These are phyloP conservation scores for Gaeumannomyces sp. DNA, from an alignment of 2,329 filamentous ascomycete species.

Conservation along the genomic window DNA sequence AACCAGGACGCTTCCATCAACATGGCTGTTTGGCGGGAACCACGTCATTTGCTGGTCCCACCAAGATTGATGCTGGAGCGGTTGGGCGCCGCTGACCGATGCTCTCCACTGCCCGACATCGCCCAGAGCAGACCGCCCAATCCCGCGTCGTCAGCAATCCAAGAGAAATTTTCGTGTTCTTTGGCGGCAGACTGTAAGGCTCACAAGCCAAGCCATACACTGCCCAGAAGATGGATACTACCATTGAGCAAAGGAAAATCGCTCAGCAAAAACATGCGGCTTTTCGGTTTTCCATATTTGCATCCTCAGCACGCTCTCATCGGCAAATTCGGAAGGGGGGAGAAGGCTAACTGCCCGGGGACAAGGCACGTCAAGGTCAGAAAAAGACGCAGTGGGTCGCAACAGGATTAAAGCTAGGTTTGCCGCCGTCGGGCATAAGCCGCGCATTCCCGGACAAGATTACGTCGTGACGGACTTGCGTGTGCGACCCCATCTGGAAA, in stretches of 20 bases:
- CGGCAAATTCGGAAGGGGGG: background rate
- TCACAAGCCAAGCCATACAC: background rate
- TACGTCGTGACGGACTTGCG: background rate
- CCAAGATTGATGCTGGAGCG: too few relatives aligned
- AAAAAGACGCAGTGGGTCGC: slow-evolving; percentile 12
- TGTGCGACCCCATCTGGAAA: background rate
- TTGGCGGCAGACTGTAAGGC: background rate
- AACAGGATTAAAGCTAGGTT: background rate
- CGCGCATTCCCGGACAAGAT: background rate
- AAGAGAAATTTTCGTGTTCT: background rate
- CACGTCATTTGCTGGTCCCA: background rate
- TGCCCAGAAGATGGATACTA: background rate
- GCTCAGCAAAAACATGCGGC: background rate
- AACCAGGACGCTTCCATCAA: background rate
- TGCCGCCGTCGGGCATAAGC: slow-evolving; percentile 13
- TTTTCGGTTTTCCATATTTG: background rate
- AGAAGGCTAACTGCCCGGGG: background rate
- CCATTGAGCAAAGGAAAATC: background rate
- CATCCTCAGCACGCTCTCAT: background rate
- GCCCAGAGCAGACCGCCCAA: too few relatives aligned
- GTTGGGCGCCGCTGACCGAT: background rate
- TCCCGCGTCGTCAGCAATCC: background rate
- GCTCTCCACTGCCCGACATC: background rate
- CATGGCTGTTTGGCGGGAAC: background rate
- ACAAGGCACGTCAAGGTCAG: background rate